phyloP scores from a whole-genome alignment of 129 eudicot species.

The Artemisia annua region DNA sequence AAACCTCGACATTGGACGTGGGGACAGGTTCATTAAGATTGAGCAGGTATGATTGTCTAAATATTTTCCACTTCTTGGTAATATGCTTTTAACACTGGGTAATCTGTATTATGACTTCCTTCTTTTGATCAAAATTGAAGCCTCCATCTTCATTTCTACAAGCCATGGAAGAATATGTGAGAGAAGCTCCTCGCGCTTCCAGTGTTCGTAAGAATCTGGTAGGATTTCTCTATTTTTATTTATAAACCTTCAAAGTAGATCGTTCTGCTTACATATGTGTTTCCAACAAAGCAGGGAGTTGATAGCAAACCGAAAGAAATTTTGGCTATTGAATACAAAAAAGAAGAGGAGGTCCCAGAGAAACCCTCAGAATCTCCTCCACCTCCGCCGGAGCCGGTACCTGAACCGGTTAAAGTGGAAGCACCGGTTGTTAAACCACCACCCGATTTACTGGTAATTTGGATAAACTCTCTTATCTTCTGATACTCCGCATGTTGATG shows the following conservation, averaged over 20 bases:
- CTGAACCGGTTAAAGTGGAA: constrained; percentile 65
- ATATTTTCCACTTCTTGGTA: constrained; percentile 6
- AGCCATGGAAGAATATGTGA: constrained; percentile 71
- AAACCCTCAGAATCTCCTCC: constrained; percentile 42
- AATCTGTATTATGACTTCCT: constrained; percentile 7
- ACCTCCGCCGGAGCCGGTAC: constrained; percentile 43
- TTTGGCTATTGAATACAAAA: constrained; percentile 36
- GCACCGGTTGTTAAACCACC: constrained; percentile 54
- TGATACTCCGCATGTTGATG: not conserved
- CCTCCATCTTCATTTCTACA: constrained; percentile 60
- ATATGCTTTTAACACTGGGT: not conserved
- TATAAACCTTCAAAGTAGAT: not conserved
- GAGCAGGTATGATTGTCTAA: constrained; percentile 45
- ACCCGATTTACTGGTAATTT: constrained; percentile 82
- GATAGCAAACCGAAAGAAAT: constrained; percentile 36
- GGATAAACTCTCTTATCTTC: not conserved
- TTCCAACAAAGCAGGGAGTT: constrained; percentile 31
- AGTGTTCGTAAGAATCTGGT: constrained; percentile 34
- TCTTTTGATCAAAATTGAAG: constrained; percentile 31
- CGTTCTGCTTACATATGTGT: constrained; percentile 7
- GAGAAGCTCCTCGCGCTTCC: constrained; percentile 69
- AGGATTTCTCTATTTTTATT: constrained; percentile 12
- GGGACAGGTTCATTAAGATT: constrained; percentile 58
- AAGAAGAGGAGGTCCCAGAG: constrained; percentile 38
- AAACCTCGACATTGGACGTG: constrained; percentile 58